Evolutionary conservation across 768 basidiomycete species (phyloP).

Genomic region (Tephrocybe rancida): DNA sequence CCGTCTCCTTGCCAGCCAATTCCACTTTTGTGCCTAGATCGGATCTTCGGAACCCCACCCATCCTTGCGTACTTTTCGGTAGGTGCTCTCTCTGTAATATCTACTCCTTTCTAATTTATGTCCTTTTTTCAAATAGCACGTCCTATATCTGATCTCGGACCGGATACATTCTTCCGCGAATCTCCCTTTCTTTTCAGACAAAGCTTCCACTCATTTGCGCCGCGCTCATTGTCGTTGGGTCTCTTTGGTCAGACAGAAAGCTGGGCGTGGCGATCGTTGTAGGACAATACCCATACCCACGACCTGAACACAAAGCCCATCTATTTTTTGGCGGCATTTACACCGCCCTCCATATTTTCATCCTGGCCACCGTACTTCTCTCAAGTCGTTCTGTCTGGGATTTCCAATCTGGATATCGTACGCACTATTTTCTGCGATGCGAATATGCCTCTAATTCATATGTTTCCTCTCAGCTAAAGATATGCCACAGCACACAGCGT

Average conservation of each 20-base stretch:
- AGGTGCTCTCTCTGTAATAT: constrained; percentile 7
- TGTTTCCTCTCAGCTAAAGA: constrained; percentile 22
- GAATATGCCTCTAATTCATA: constrained; percentile 1
- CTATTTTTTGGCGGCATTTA: constrained; percentile 7
- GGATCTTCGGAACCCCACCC: constrained; percentile 27
- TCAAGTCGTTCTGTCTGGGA: constrained; percentile 24
- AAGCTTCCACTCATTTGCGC: not conserved
- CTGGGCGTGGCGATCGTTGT: not conserved
- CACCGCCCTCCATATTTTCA: constrained; percentile 11
- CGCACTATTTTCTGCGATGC: constrained; percentile 10
- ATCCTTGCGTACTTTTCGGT: constrained; percentile 19
- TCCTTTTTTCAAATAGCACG: constrained; percentile 19
- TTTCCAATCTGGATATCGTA: constrained; percentile 26
- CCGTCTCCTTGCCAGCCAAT: constrained; percentile 24
- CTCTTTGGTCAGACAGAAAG: not conserved
- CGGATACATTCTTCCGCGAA: not conserved
- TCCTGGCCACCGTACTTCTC: constrained; percentile 25
- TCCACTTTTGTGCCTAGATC: constrained; percentile 37
- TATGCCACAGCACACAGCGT: constrained; percentile 28
- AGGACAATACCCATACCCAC: not conserved
- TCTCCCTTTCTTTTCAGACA: not conserved
- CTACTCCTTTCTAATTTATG: constrained; percentile 16
- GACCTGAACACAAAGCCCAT: not conserved
- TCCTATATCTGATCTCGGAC: constrained; percentile 18
- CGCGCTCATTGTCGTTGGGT: not conserved